phyloP scores from a whole-genome alignment of 106 monocot genomes.

The Dendrobium chrysotoxum region DNA sequence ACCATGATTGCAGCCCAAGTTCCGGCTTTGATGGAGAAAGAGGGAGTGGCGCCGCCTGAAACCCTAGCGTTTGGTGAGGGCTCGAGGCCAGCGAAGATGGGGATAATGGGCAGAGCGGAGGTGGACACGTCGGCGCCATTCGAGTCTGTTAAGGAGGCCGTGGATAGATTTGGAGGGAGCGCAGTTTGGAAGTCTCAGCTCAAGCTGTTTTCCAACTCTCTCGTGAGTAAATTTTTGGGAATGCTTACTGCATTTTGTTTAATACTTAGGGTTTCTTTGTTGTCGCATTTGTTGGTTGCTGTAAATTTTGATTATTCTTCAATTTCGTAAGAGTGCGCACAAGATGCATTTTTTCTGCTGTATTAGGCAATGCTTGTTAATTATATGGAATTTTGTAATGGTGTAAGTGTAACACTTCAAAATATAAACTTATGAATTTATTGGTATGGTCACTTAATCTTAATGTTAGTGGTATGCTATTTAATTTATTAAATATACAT shows the following conservation, averaged over 20 bases:
- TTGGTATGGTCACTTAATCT: not conserved
- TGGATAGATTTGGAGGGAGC: slow-evolving; percentile 71
- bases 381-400: not conserved
- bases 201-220: slow-evolving; percentile 24
- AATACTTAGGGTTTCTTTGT: not conserved
- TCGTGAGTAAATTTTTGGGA: slow-evolving; percentile 6
- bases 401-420: not conserved
- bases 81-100: slow-evolving; percentile 10
- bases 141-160: slow-evolving; percentile 85
- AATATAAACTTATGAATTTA: not conserved
- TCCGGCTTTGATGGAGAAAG: not conserved
- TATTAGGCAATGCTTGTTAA: not conserved
- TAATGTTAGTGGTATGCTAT: not conserved
- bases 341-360: not conserved
- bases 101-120: slow-evolving; percentile 45
- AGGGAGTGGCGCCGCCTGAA: slow-evolving; percentile 4
- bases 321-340: not conserved
- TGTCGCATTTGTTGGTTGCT: not conserved
- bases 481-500: not conserved
- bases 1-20: not conserved
- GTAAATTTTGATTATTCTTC: not conserved
- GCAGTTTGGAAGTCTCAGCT: slow-evolving; percentile 69
- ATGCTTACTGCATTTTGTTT: not conserved
- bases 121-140: slow-evolving; percentile 93
- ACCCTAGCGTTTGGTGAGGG: slow-evolving; percentile 12